Evolutionary conservation across 75 land plant species (phyloP).

Genomic region (Pseudotsuga menziesii): DNA sequence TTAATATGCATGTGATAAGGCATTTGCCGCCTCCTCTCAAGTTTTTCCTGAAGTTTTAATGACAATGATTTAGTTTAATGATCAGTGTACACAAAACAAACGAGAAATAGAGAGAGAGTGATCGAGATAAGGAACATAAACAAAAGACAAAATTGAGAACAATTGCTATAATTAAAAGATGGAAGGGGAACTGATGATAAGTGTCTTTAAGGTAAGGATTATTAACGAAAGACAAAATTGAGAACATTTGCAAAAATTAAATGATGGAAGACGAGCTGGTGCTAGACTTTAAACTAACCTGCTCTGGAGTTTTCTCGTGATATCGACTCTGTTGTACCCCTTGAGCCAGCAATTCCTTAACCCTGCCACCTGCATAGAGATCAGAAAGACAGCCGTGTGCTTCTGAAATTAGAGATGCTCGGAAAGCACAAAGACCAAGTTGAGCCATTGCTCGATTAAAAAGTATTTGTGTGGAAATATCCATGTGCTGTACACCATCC

Average conservation of each 20-base stretch:
- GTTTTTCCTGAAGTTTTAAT: conserved; percentile 49
- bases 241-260: too few species aligned
- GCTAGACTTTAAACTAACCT: conserved; percentile 32
- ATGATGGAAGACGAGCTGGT: too few species aligned
- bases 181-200: too few species aligned
- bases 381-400: conserved; percentile 78
- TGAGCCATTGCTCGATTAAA: conserved; percentile 93
- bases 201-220: too few species aligned
- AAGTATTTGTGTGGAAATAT: conserved; percentile 80
- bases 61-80: not conserved
- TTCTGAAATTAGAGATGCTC: conserved; percentile 62
- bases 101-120: too few species aligned
- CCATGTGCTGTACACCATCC: conserved; percentile 84
- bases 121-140: too few species aligned
- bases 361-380: conserved; percentile 80
- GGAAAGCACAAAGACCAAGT: conserved; percentile 85
- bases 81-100: too few species aligned
- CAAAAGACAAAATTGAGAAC: too few species aligned
- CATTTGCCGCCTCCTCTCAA: conserved; percentile 88
- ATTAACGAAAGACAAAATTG: too few species aligned
- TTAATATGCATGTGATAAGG: conserved; percentile 98
- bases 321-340: conserved; percentile 81
- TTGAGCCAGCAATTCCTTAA: conserved; percentile 89
- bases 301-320: conserved; percentile 94
- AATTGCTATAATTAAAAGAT: too few species aligned